A percentile compares a stretch with the other conserved stretches of the same genome.
These are phyloP conservation scores for Limonium bicolor DNA, from an alignment of 148 eudicot species.

Conservation along the genomic window DNA sequence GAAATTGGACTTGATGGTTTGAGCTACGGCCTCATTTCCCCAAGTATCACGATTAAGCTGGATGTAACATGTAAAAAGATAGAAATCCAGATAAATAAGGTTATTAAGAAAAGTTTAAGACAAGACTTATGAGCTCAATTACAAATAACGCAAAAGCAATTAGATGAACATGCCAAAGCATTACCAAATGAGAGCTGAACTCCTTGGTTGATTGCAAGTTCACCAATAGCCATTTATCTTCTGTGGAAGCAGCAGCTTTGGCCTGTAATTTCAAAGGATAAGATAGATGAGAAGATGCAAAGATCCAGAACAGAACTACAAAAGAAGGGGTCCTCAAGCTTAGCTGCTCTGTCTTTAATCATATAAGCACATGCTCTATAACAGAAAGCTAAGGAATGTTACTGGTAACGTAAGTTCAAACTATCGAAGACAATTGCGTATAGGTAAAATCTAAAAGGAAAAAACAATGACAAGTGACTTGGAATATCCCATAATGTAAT, in stretches of 20 bases:
- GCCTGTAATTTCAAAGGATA: slow-evolving; percentile 34
- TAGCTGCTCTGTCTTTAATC: too few relatives aligned
- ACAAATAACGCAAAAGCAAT: neutral
- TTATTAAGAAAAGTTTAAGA: neutral
- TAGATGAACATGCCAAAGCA: neutral
- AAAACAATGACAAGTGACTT: too few relatives aligned
- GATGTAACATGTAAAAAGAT: slow-evolving; percentile 10
- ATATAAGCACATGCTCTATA: too few relatives aligned
- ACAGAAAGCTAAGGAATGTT: too few relatives aligned
- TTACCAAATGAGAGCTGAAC: slow-evolving; percentile 97
- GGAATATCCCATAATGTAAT: too few relatives aligned
- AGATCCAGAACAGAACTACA: too few relatives aligned
- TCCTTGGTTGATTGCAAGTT: slow-evolving; percentile 90
- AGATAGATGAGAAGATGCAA: too few relatives aligned
- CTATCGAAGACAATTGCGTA: too few relatives aligned
- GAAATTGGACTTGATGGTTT: slow-evolving; percentile 77
- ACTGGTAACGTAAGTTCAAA: too few relatives aligned
- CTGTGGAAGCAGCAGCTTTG: slow-evolving; percentile 65
- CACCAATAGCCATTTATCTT: slow-evolving; percentile 83
- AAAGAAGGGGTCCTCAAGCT: too few relatives aligned
- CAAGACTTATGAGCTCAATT: neutral
- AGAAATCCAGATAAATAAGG: too few relatives aligned
- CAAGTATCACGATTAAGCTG: slow-evolving; percentile 98
- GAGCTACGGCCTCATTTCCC: slow-evolving; percentile 98
- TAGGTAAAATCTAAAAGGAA: too few relatives aligned